Conservation (phyloP, 1,139 yeast genomes). For the Zygosaccharomyces pseudobailii region DNA sequence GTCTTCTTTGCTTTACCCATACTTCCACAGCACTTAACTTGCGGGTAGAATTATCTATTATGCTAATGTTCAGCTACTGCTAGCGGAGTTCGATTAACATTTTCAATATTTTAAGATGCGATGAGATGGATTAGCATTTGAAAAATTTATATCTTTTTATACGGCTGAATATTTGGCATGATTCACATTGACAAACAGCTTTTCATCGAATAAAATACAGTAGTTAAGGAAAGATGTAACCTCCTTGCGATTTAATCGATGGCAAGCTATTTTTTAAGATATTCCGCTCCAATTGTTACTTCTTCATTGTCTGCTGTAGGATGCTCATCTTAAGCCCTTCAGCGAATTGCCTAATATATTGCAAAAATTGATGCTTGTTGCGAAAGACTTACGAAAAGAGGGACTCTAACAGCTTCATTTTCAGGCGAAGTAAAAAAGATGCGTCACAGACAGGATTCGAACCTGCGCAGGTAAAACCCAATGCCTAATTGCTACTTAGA, state of each 20-base stretch:
- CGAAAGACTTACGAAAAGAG: too few species aligned
- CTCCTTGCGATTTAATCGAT: too few species aligned
- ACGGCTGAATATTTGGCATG: background rate
- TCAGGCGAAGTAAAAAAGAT: background rate
- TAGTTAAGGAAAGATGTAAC: too few species aligned
- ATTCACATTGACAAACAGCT: background rate
- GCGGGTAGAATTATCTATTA: background rate
- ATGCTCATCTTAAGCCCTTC: too few species aligned
- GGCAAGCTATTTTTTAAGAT: too few species aligned
- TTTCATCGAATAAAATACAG: too few species aligned
- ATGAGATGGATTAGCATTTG: conserved; percentile 8
- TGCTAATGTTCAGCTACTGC: too few species aligned
- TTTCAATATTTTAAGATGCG: background rate
- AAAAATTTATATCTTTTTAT: conserved; percentile 8
- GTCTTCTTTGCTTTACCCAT: conserved; percentile 99
- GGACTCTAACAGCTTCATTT: background rate
- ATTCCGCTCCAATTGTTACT: too few species aligned
- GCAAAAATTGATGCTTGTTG: too few species aligned
- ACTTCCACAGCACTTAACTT: background rate
- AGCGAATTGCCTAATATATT: too few species aligned
- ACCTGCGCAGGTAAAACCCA: conserved; percentile 60
- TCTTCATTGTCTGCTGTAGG: too few species aligned
- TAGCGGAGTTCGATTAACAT: background rate
- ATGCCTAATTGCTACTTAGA: conserved; percentile 39
- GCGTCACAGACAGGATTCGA: conserved; percentile 63